Evolutionary conservation across 306 rosid species (phyloP).

Genomic region (Mucuna pruriens): DNA sequence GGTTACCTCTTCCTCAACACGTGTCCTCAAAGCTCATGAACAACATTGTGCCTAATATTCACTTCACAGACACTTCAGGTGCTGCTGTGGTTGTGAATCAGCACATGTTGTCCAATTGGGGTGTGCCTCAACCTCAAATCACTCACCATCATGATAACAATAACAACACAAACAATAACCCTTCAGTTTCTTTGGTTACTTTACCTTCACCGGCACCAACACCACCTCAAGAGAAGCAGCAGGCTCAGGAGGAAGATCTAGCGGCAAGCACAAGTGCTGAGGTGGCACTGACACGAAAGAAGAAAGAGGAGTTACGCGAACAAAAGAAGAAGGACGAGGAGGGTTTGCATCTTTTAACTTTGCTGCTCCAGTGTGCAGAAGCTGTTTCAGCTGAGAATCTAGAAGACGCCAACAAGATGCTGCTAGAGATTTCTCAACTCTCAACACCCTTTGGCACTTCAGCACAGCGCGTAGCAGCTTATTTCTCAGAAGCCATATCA

Average conservation of each 20-base stretch:
- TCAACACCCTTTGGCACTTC: conserved; percentile 94
- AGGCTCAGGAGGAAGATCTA: conserved; percentile 35
- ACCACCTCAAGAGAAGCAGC: conserved; percentile 34
- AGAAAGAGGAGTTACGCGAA: conserved; percentile 74
- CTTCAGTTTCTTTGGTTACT: conserved; percentile 42
- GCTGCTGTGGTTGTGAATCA: conserved; percentile 42
- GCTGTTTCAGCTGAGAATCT: conserved; percentile 86
- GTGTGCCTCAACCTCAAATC: conserved; percentile 39
- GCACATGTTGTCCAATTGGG: conserved; percentile 64
- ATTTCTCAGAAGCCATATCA: conserved; percentile 96
- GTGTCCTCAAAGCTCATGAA: conserved; percentile 14
- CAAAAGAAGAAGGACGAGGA: conserved; percentile 89
- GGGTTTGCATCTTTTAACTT: conserved; percentile 83
- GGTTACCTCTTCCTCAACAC: conserved; percentile 2
- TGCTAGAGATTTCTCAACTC: conserved; percentile 83
- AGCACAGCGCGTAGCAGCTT: conserved; percentile 95
- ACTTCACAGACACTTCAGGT: conserved; percentile 38
- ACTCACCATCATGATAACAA: conserved; percentile 14
- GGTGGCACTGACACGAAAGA: conserved; percentile 50
- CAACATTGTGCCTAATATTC: conserved; percentile 24
- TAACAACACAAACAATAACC: neutral
- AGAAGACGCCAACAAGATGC: conserved; percentile 83
- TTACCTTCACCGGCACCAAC: conserved; percentile 35
- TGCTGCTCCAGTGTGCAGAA: conserved; percentile 94
- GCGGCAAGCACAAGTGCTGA: conserved; percentile 3